These are phyloP conservation scores for Zostera marina DNA, from an alignment of 116 monocot genomes.

Conservation along the genomic window DNA sequence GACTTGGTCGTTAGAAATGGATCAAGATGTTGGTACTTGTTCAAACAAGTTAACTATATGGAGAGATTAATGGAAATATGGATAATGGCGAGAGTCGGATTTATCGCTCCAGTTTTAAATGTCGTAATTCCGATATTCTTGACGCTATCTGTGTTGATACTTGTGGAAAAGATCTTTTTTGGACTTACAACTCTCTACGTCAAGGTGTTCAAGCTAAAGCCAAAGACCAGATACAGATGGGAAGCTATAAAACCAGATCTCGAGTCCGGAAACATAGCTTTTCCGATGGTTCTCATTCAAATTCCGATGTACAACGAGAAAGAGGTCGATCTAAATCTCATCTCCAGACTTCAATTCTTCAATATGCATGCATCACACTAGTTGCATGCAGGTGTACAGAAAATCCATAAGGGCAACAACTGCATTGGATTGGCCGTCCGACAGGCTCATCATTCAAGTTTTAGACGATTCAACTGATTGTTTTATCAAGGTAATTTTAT, in stretches of 20 bases:
- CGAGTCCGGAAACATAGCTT: conserved; percentile 13
- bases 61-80: too few species aligned
- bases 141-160: conserved; percentile 49
- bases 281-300: conserved; percentile 60
- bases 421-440: conserved; percentile 33
- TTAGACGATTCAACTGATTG: conserved; percentile 62
- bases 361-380: neutral
- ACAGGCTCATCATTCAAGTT: conserved; percentile 49
- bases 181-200: conserved; percentile 35
- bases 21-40: too few species aligned
- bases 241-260: conserved; percentile 17
- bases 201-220: conserved; percentile 36
- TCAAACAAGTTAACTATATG: too few species aligned
- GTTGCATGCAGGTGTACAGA: conserved; percentile 29
- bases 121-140: conserved; percentile 14
- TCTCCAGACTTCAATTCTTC: too few species aligned
- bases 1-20: too few species aligned
- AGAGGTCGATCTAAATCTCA: conserved; percentile 27
- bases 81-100: too few species aligned
- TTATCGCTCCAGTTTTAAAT: too few species aligned
- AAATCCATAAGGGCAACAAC: conserved; percentile 51
- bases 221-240: conserved; percentile 47
- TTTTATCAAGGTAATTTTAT: conserved; percentile 20
- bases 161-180: conserved; percentile 53
- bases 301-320: conserved; percentile 87